These are phyloP conservation scores for Delonix regia DNA, from an alignment of 306 rosid species.

Conservation along the genomic window DNA sequence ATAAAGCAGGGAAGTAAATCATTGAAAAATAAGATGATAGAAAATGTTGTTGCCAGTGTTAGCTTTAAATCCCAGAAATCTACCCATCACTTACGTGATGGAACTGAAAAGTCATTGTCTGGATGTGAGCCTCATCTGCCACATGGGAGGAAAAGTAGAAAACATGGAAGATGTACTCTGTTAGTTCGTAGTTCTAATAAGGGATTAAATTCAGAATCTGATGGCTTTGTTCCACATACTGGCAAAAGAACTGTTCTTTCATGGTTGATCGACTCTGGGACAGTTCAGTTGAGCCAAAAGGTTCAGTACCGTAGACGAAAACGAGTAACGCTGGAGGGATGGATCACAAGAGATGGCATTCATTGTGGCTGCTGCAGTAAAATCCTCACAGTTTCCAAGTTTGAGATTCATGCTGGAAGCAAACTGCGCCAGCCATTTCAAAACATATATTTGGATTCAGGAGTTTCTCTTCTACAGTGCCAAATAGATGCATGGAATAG, in stretches of 20 bases:
- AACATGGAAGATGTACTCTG: constrained; percentile 69
- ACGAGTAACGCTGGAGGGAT: constrained; percentile 76
- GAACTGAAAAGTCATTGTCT: constrained; percentile 42
- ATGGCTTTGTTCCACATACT: constrained; percentile 74
- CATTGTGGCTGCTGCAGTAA: constrained; percentile 93
- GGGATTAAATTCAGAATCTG: constrained; percentile 66
- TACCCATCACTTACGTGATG: constrained; percentile 42
- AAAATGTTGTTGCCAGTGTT: constrained; percentile 48
- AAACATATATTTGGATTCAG: constrained; percentile 82
- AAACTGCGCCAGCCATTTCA: constrained; percentile 87
- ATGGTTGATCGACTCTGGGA: constrained; percentile 80
- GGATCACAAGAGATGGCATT: constrained; percentile 90
- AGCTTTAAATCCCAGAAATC: constrained; percentile 55
- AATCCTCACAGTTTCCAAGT: constrained; percentile 79
- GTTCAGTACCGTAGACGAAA: constrained; percentile 80
- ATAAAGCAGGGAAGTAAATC: constrained; percentile 77
- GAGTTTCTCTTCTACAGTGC: constrained; percentile 84
- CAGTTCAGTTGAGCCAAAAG: constrained; percentile 77
- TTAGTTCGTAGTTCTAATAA: constrained; percentile 73
- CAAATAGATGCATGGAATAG: constrained; percentile 85
- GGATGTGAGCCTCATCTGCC: constrained; percentile 52
- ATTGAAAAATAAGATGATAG: constrained; percentile 58
- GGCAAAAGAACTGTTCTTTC: constrained; percentile 84
- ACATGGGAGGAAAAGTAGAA: constrained; percentile 76
- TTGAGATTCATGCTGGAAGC: constrained; percentile 92